Evolutionary conservation across 306 rosid genomes (phyloP), one percentile per base, ranked within the genome.

Genomic region (Vigna nakashimae): DNA sequence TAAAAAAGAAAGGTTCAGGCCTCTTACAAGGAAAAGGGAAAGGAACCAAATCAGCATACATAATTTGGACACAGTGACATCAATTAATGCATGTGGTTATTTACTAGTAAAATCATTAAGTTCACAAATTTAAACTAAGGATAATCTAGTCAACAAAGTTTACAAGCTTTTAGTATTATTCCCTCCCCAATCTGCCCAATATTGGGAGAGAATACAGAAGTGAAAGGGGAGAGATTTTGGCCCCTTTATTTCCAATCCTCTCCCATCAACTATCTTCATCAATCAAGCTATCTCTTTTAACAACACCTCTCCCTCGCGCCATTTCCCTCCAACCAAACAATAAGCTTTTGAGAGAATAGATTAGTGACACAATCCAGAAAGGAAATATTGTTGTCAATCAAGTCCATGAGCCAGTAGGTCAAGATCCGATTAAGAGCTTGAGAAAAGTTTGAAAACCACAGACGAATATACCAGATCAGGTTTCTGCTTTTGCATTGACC

Each of bases 401-500:
- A 46, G 65, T 71, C 71, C 4, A 16, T 11, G 2, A 48, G 48
- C 8, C 55, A 71, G 43, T 5, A 62, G 14, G 26, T 26, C 15
- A 42, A 72, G 42, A 71, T 50, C 36, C 12, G 30, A 38, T 16
- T 40, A 42, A 52, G 58, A 28, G 51, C 26, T 59, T 22, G 46
- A 60, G 82, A 26, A 2, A 26, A 50, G 50, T 71, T 50, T 76
- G 74, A 82, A 72, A 76, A 52, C 59, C 38, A 52, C 18, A 48
- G 11, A 26, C 69, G 65, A 78, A n/a, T 32, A 75, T 88, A 95
- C 97, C 92, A 92, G 85, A 81, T 86, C 69, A 48, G 93, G 93
- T 28, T 24, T 91, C 71, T 79, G 82, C 88, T 86, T 91, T 90
- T 91, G 98, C 87, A 86, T 88, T 82, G 88, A 89, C 86, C 98